These are phyloP conservation scores for Diplodia scrobiculata DNA, from an alignment of 2,329 filamentous ascomycete genomes.

Conservation along the genomic window DNA sequence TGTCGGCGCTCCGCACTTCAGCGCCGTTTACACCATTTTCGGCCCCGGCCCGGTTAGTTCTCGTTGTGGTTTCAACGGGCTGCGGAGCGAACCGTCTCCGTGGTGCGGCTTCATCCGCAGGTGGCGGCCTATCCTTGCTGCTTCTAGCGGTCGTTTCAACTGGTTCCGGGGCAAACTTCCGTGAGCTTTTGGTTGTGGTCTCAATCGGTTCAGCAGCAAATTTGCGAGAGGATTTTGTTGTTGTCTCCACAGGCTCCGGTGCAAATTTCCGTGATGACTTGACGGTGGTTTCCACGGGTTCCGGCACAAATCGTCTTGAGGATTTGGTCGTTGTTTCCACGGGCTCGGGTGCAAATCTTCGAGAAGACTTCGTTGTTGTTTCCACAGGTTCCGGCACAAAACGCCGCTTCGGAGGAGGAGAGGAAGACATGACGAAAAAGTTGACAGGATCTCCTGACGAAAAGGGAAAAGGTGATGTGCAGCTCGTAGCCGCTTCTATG, in stretches of 20 bases:
- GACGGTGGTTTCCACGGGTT: constrained; percentile 34
- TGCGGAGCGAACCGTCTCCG: constrained; percentile 38
- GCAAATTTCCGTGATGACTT: constrained; percentile 51
- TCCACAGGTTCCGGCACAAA: constrained; percentile 46
- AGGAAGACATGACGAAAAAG: constrained; percentile 38
- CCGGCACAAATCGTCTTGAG: constrained; percentile 38
- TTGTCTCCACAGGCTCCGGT: constrained; percentile 71
- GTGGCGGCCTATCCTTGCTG: constrained; percentile 35
- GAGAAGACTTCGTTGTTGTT: constrained; percentile 34
- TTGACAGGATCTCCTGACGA: not conserved
- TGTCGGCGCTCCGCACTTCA: constrained; percentile 4
- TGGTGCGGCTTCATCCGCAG: constrained; percentile 20
- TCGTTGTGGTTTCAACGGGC: constrained; percentile 37
- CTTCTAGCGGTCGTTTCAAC: constrained; percentile 42
- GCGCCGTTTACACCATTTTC: constrained; percentile 7
- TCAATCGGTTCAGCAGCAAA: constrained; percentile 41
- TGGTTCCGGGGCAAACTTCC: constrained; percentile 58
- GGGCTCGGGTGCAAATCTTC: constrained; percentile 43
- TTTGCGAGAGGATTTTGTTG: constrained; percentile 55
- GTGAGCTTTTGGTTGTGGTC: constrained; percentile 36
- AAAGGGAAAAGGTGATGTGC: constrained; percentile 1
- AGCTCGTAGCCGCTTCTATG: constrained; percentile 6
- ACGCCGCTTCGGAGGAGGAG: constrained; percentile 38
- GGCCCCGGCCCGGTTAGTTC: constrained; percentile 33
- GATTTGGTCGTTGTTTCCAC: constrained; percentile 38